These are phyloP conservation scores for Penicillium carneum DNA, from an alignment of 2,329 filamentous ascomycete species.

Conservation along the genomic window DNA sequence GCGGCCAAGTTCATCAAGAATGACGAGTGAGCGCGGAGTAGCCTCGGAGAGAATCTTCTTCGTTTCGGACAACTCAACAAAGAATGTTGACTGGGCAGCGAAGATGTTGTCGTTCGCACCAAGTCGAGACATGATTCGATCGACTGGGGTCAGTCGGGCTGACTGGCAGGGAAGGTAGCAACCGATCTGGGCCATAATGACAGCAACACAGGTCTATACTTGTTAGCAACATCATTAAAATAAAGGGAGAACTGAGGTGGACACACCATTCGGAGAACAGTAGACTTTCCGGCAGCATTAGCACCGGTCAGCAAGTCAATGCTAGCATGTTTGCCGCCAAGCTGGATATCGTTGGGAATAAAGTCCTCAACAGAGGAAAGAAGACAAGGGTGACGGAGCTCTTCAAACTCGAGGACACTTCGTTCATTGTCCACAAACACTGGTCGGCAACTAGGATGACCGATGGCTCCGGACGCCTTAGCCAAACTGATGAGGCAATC, in stretches of 20 bases:
- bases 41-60: constrained; percentile 97
- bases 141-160: constrained; percentile 85
- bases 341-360: constrained; percentile 90
- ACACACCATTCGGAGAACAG: constrained; percentile 87
- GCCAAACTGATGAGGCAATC: constrained; percentile 94
- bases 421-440: constrained; percentile 84
- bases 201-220: constrained; percentile 82
- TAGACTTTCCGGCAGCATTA: constrained; percentile 97
- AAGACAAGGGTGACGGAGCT: constrained; percentile 95
- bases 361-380: constrained; percentile 87
- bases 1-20: constrained; percentile 92
- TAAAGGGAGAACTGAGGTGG: not conserved
- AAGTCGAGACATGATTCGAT: constrained; percentile 97
- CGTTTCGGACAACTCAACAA: constrained; percentile 94
- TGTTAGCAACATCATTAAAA: constrained; percentile 34
- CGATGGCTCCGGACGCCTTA: constrained; percentile 82
- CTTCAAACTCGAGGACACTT: constrained; percentile 87
- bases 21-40: constrained; percentile 90
- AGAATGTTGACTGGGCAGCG: constrained; percentile 95
- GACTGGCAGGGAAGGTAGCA: constrained; percentile 86
- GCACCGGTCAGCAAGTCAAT: constrained; percentile 93
- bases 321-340: constrained; percentile 81
- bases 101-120: constrained; percentile 99
- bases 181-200: constrained; percentile 96
- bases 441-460: constrained; percentile 86